phyloP scores from a whole-genome alignment of 2,329 filamentous ascomycete genomes.

The Fusarium tupiense region DNA sequence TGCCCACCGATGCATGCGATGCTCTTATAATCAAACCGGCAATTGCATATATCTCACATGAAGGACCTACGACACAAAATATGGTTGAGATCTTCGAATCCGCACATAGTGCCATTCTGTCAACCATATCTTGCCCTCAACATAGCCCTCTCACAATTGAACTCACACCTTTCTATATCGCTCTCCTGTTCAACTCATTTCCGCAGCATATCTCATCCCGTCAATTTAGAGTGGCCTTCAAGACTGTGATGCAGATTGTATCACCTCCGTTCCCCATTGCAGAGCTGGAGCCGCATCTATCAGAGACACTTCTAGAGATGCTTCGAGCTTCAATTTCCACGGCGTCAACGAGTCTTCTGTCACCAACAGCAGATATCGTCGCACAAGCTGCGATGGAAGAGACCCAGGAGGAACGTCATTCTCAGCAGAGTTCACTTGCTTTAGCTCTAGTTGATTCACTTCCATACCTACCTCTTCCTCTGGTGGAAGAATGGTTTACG shows the following conservation, averaged over 20 bases:
- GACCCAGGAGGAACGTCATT: slow-evolving; percentile 57
- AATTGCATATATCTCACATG: slow-evolving; percentile 72
- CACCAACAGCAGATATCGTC: slow-evolving; percentile 51
- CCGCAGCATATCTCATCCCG: slow-evolving; percentile 80
- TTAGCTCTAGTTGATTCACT: slow-evolving; percentile 83
- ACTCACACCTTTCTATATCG: slow-evolving; percentile 84
- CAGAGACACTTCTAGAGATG: slow-evolving; percentile 83
- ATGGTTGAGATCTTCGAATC: slow-evolving; percentile 80
- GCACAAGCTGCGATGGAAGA: slow-evolving; percentile 43
- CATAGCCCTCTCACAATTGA: slow-evolving; percentile 76
- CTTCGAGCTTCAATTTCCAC: slow-evolving; percentile 68
- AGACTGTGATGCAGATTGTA: slow-evolving; percentile 82
- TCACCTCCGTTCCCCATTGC: slow-evolving; percentile 82
- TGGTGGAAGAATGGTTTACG: slow-evolving; percentile 84
- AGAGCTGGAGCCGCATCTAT: slow-evolving; percentile 77
- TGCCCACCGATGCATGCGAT: slow-evolving; percentile 75
- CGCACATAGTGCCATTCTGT: slow-evolving; percentile 83
- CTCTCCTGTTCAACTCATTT: slow-evolving; percentile 82
- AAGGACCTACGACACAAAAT: slow-evolving; percentile 55
- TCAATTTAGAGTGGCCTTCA: slow-evolving; percentile 90
- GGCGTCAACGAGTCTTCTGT: slow-evolving; percentile 57
- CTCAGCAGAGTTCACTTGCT: slow-evolving; percentile 80
- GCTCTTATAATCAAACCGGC: slow-evolving; percentile 78
- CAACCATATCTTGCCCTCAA: slow-evolving; percentile 82
- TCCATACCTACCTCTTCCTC: slow-evolving; percentile 73